These are phyloP conservation scores for Apophysomyces sp. DNA, from an alignment of 371 early-diverging fungal genomes.

Conservation along the genomic window DNA sequence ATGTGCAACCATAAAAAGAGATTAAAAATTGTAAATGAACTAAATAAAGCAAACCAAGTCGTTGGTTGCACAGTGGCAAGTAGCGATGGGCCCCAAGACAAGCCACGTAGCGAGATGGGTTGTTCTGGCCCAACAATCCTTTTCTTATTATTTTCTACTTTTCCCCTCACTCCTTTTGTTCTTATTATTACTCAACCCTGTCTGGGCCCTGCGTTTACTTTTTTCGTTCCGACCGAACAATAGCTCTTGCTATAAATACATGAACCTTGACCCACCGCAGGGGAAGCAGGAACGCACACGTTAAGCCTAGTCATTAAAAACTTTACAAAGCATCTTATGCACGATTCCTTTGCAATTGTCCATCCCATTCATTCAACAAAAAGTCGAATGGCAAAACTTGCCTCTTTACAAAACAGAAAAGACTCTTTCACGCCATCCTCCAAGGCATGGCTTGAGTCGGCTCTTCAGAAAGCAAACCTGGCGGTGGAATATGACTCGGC, in stretches of 20 bases:
- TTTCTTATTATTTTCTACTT: neutral
- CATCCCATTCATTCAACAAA: neutral
- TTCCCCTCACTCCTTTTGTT: neutral
- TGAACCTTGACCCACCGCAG: no score
- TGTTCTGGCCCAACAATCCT: neutral
- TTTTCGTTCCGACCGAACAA: neutral
- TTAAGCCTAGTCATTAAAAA: no score
- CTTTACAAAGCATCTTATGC: neutral
- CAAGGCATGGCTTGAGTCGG: conserved; percentile 12
- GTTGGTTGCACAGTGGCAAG: neutral
- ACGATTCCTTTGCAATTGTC: neutral
- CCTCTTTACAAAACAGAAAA: neutral
- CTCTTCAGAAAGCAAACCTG: conserved; percentile 25
- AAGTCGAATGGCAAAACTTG: neutral
- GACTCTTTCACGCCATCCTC: neutral
- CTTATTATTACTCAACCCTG: neutral
- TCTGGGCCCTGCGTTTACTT: neutral
- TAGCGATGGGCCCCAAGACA: neutral
- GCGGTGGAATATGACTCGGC: conserved; percentile 26
- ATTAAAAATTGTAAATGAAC: neutral
- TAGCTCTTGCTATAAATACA: neutral
- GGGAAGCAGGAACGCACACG: no score
- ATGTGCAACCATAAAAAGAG: conserved; percentile 1
- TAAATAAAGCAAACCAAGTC: neutral
- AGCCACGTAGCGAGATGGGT: neutral